These are phyloP conservation scores for Coemansia sp. DNA, from an alignment of 192 early-diverging fungal genomes.

Conservation along the genomic window DNA sequence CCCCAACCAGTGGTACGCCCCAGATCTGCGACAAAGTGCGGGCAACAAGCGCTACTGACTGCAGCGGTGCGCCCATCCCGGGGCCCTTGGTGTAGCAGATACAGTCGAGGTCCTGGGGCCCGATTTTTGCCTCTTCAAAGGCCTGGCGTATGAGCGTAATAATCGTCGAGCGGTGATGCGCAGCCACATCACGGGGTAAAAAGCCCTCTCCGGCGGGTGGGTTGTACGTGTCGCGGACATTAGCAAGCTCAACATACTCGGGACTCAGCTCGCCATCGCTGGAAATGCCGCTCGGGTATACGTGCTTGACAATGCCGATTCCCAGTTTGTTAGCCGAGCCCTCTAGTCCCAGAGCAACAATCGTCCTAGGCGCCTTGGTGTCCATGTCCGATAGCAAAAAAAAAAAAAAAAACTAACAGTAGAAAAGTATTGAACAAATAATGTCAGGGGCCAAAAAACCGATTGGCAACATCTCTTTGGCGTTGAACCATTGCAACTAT, in stretches of 20 bases:
- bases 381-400: not conserved
- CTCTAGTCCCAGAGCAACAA: slow-evolving; percentile 78
- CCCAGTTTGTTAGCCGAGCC: slow-evolving; percentile 98
- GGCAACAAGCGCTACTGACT: slow-evolving; percentile 88
- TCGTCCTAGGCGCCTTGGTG: slow-evolving; percentile 31
- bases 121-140: slow-evolving; percentile 72
- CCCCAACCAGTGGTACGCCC: slow-evolving; percentile 89
- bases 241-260: slow-evolving; percentile 74
- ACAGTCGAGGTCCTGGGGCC: slow-evolving; percentile 77
- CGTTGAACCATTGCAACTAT: not conserved
- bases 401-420: not conserved
- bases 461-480: not conserved
- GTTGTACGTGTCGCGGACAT: slow-evolving; percentile 91
- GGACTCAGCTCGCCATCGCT: slow-evolving; percentile 56
- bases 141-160: slow-evolving; percentile 76
- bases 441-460: not conserved
- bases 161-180: slow-evolving; percentile 84
- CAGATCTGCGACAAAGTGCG: slow-evolving; percentile 91
- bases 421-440: not conserved
- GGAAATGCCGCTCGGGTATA: slow-evolving; percentile 38
- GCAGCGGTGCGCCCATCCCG: slow-evolving; percentile 97
- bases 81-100: slow-evolving; percentile 99
- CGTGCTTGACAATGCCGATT: slow-evolving; percentile 88
- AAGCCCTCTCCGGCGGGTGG: slow-evolving; percentile 97
- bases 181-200: slow-evolving; percentile 90